phyloP scores from a whole-genome alignment of 2,329 filamentous ascomycete species.

The Berkeleyomyces basicola region DNA sequence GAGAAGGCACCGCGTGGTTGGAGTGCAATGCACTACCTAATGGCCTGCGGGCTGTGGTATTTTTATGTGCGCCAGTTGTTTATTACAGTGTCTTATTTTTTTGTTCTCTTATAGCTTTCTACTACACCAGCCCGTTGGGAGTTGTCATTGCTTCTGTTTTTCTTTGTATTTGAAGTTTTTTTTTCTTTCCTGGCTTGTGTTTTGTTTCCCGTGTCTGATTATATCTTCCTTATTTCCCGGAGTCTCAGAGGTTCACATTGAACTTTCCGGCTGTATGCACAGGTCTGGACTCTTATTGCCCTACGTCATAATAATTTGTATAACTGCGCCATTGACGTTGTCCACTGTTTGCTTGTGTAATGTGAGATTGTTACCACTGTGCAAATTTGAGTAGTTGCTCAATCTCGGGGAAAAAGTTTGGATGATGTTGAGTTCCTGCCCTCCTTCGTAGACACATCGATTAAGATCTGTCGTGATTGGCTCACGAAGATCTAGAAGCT shows the following conservation, averaged over 20 bases:
- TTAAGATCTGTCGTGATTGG: background rate
- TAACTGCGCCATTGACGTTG: too few species aligned
- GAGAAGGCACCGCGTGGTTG: too few species aligned
- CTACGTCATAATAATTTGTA: background rate
- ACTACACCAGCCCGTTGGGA: background rate
- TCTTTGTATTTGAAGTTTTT: background rate
- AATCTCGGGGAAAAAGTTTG: background rate
- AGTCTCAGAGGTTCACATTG: background rate
- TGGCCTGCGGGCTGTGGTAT: background rate
- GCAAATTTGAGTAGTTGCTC: background rate
- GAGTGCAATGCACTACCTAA: too few species aligned
- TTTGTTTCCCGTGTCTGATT: background rate
- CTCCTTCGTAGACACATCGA: background rate
- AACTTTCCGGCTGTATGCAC: background rate
- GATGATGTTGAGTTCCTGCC: background rate
- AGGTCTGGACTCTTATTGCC: background rate
- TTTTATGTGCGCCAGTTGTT: background rate
- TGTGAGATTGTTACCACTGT: background rate
- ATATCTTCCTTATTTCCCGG: background rate
- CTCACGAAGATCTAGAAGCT: background rate
- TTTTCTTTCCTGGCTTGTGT: background rate
- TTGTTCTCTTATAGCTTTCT: background rate
- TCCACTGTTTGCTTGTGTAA: background rate
- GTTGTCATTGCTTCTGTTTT: background rate
- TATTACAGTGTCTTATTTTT: constrained; percentile 1